phyloP scores from a whole-genome alignment of 306 rosid genomes.

The peach (Prunus persica) region Prunus_persica_NCBIv2 NC_034012.1:6589001-6589500 shows the following conservation, averaged over 20 bases:
- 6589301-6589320: conserved; percentile 94
- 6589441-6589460: background rate
- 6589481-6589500: background rate
- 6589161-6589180: background rate
- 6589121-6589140: background rate
- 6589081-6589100: background rate
- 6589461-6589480: background rate
- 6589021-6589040: conserved; percentile 66
- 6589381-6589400: conserved; percentile 69
- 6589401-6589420: conserved; percentile 26
- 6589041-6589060: background rate
- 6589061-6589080: background rate
- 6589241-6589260: background rate
- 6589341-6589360: conserved; percentile 81
- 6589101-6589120: background rate
- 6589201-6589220: background rate
- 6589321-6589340: conserved; percentile 90
- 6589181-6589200: background rate
- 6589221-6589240: background rate
- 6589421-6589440: conserved; percentile 12
- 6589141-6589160: background rate
- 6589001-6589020: conserved; percentile 88
- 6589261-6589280: conserved; percentile 57
- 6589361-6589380: conserved; percentile 85
- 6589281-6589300: conserved; percentile 76